Evolutionary conservation across 2,329 filamentous ascomycete species (phyloP), one percentile per base, ranked within the genome.

Genomic region (Amphichorda felina): DNA sequence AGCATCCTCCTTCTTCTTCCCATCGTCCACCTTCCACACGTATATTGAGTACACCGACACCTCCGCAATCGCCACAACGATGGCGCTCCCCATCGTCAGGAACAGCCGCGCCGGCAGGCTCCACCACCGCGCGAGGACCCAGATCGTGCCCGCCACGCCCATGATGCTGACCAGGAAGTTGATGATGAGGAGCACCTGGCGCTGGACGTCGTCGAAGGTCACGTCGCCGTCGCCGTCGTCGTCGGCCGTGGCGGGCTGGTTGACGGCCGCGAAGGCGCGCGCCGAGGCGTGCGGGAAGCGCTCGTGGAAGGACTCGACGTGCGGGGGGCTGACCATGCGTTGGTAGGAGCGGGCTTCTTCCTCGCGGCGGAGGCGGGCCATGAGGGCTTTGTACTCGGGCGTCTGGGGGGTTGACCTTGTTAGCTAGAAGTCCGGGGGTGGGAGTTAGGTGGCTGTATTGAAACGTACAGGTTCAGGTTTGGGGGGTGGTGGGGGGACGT

Each of bases 161-260:
- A 89, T 63, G 36, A 95, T 82, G 35, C 85, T 94, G 36, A 94
- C 68, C 27, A 95, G 61, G 34, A 96, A 86, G 55, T 96, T 98
- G 48, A 94, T 69, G 35, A 96, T 86, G 7, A 96, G 66, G 29
- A 82, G 78, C 38, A 91, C 61, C 49, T 91, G 85, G n/a, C 82
- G 70, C 52, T 89, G 81, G 2, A 91, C 67, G 40, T 91, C 83
- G 25, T 72, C 70, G 43, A 78, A 79, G 3, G 76, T 79, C 3
- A 82, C 61, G 2, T 80, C 77, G 41, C 85, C 81, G 43, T 74
- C 63, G 38, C 68, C 67, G 38, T 68, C 67, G 39, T 70, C 70
- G 18, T 59, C 56, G 14, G 57, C 51, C 28, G 54, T 64, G 17
- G 53, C 59, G 0, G 66, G 66, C 8, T 57, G 60, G 43, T 73